Base-by-base conservation (phyloP, 1,139 yeast species). In the Candida mesenterica region DNA sequence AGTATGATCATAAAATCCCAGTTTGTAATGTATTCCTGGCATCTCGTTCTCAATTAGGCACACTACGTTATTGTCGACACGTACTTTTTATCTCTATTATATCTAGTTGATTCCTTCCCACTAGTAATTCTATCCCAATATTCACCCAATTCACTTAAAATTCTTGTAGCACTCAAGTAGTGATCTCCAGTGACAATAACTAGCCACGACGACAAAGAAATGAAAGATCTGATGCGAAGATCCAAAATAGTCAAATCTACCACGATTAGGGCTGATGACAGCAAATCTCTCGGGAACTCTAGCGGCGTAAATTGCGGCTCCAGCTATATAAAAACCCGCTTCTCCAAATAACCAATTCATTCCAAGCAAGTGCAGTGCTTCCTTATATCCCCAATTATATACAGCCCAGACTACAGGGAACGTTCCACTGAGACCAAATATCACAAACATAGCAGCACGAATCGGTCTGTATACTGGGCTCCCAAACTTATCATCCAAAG, bases 221-320 rank as follows among this genome's bases (percentile, higher is more conserved):
- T 89, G 97, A 56, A 89, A 89, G 15, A 89, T 75, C 55, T 90
- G 97, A 56, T 89, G 97, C 3, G 95, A 84, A 46, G 86, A 85
- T 1, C 96, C 96, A 62, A 78, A 71, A 10, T 79, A 55, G 50
- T 89, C 96, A 54, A 75, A 84, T 18, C 40, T 62, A 3, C 72
- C 74, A 12, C 49, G 53, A 15, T 49, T 57, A 32, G 55, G 53
- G 18, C 64, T 67, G 0, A 86, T 79, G n/a, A 94, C 92, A 3
- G 62, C 57, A 36, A 68, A 65, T 34, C 86, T 64, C 53, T 90
- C 97, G 0, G 97, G 97, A 20, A 86, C 57, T 44, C 96, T 67
- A 19, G 72, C 60, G 0, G 95, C 96, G 54, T 89, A 89, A 32
- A 89, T 59, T 1, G 71, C 68, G 0, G 97, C 96, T 1, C 97